A percentile compares a stretch with the other conserved stretches of the same genome.
phyloP scores from a whole-genome alignment of 495 filamentous ascomycete species.

The Zalerion maritima region DNA sequence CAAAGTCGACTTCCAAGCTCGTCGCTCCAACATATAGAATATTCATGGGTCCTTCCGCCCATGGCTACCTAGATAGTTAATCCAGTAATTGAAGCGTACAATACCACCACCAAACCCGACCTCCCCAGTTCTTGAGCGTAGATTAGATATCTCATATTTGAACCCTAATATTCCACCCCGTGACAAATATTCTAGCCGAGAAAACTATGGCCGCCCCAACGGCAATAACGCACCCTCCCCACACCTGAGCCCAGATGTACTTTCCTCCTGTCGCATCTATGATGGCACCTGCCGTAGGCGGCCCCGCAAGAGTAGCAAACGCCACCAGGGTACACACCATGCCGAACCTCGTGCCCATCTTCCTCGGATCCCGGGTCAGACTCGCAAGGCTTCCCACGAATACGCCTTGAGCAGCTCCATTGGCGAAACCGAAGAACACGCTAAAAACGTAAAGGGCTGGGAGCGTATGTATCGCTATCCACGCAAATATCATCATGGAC shows the following conservation, averaged over 20 bases:
- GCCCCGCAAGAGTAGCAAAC: conserved; percentile 27
- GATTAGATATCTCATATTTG: no score
- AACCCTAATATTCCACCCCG: no score
- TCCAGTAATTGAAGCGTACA: no score
- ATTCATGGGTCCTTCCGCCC: no score
- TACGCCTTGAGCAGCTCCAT: conserved; percentile 23
- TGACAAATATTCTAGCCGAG: no score
- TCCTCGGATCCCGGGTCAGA: conserved; percentile 21
- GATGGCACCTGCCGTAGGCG: conserved; percentile 28
- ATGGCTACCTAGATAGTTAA: no score
- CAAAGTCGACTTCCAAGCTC: no score
- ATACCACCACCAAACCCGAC: no score
- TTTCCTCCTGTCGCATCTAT: conserved; percentile 20
- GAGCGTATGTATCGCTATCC: conserved; percentile 20
- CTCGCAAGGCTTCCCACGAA: conserved; percentile 24
- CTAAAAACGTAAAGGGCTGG: conserved; percentile 27
- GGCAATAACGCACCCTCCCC: conserved; percentile 23
- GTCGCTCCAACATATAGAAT: no score
- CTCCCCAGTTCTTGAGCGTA: no score
- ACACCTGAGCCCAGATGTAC: conserved; percentile 27
- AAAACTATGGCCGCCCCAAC: no score
- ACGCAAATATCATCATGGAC: conserved; percentile 20
- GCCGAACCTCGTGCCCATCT: conserved; percentile 30
- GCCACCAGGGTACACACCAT: conserved; percentile 27
- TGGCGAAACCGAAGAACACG: conserved; percentile 24